phyloP scores from a whole-genome alignment of 2,329 filamentous ascomycete species.

The Thermothelomyces thermophilus region DNA sequence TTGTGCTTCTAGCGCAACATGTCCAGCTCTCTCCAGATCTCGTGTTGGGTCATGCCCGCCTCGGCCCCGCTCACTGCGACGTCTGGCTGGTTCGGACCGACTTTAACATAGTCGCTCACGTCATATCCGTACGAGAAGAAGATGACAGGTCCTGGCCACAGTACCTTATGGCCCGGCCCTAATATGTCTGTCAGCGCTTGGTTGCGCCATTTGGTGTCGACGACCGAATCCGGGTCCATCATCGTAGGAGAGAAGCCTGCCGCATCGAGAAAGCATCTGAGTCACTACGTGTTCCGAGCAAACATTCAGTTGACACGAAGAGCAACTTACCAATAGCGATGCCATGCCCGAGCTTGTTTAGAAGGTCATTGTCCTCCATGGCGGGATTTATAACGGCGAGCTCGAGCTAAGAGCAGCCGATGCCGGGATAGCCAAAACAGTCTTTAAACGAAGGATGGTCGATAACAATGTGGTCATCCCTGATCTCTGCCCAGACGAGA shows the following conservation, averaged over 20 bases:
- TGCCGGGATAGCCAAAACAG: neutral
- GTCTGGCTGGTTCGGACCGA: neutral
- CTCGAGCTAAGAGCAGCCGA: neutral
- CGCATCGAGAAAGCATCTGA: too few relatives aligned
- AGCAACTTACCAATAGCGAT: constrained; percentile 2
- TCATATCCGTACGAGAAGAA: constrained; percentile 9
- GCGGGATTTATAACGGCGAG: constrained; percentile 5
- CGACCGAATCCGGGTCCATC: neutral
- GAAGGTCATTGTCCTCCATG: neutral
- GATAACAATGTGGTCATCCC: constrained; percentile 4
- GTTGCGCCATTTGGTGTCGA: neutral
- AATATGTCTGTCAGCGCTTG: neutral
- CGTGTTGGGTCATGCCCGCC: neutral
- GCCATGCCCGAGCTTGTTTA: constrained; percentile 3
- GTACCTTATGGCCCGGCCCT: neutral
- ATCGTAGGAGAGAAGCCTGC: neutral
- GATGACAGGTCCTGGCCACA: constrained; percentile 2
- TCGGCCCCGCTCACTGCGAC: neutral
- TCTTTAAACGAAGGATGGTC: neutral
- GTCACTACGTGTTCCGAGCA: too few relatives aligned
- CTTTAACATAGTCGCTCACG: constrained; percentile 8
- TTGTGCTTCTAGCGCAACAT: neutral
- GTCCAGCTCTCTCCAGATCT: constrained; percentile 7
- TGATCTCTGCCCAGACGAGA: constrained; percentile 4
- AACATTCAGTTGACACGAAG: too few relatives aligned